A percentile compares a stretch with the other conserved stretches of the same genome.
Conservation (phyloP, 305 asterid species). For the Fraxinus dipetala region DNA sequence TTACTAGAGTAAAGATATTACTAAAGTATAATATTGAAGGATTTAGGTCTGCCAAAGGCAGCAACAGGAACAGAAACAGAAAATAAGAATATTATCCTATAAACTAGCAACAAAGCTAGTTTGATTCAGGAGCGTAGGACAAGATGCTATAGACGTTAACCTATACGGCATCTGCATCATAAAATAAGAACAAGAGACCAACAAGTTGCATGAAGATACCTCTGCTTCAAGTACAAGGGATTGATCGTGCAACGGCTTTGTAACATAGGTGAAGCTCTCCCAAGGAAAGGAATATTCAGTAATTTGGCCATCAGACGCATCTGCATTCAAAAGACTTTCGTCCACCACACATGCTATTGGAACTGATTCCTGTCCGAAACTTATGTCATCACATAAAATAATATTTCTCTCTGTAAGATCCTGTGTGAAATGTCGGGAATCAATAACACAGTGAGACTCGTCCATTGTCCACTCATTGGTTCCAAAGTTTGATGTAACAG, state of each 20-base stretch:
- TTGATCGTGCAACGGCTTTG: constrained; percentile 66
- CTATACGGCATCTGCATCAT: constrained; percentile 1
- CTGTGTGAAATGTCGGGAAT: constrained; percentile 71
- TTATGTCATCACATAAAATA: constrained; percentile 85
- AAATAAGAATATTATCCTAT: background rate
- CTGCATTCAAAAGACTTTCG: constrained; percentile 80
- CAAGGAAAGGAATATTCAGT: constrained; percentile 69
- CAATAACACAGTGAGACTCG: constrained; percentile 84
- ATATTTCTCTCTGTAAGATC: constrained; percentile 79
- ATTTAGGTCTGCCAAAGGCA: background rate
- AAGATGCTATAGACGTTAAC: background rate
- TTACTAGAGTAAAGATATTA: background rate
- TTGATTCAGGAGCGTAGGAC: background rate
- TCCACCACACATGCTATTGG: constrained; percentile 93
- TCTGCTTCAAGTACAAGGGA: constrained; percentile 58
- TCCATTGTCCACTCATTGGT: constrained; percentile 80
- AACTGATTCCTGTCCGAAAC: constrained; percentile 84
- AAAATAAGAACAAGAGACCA: constrained; percentile 12
- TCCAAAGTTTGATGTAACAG: constrained; percentile 34
- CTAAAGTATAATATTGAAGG: background rate
- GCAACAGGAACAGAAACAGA: background rate
- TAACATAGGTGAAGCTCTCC: constrained; percentile 88
- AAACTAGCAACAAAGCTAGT: background rate
- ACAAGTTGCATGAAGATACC: constrained; percentile 44
- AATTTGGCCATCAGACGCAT: constrained; percentile 70